Evolutionary conservation across 2,329 filamentous ascomycete species (phyloP).

Genomic region (Fusarium devonianum): DNA sequence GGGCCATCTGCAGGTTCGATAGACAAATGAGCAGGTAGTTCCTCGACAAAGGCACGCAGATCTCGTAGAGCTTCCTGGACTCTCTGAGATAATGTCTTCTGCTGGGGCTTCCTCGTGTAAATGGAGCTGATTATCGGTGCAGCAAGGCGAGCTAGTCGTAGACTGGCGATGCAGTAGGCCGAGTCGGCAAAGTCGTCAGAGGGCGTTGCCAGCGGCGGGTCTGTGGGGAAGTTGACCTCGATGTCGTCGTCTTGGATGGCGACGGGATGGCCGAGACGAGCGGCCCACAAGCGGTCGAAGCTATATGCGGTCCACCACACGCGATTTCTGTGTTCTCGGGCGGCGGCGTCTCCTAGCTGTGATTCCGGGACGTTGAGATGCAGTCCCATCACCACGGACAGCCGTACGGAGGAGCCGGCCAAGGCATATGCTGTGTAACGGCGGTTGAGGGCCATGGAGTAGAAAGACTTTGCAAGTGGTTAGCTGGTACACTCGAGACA

Average conservation of each 20-base stretch:
- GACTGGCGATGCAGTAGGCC: slow-evolving; percentile 45
- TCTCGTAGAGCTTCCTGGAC: slow-evolving; percentile 45
- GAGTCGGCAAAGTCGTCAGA: slow-evolving; percentile 46
- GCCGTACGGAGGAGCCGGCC: slow-evolving; percentile 53
- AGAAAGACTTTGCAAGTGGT: slow-evolving; percentile 45
- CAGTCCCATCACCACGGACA: slow-evolving; percentile 54
- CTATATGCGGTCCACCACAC: slow-evolving; percentile 55
- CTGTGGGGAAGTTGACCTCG: slow-evolving; percentile 52
- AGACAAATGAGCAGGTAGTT: slow-evolving; percentile 43
- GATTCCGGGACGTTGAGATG: slow-evolving; percentile 50
- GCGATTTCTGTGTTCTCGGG: slow-evolving; percentile 50
- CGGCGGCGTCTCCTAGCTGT: slow-evolving; percentile 49
- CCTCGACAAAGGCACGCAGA: slow-evolving; percentile 43
- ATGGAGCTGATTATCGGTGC: slow-evolving; percentile 43
- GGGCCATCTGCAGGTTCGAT: slow-evolving; percentile 38
- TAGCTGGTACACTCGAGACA: fast-evolving
- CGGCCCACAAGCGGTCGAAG: slow-evolving; percentile 57
- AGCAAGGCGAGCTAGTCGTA: slow-evolving; percentile 48
- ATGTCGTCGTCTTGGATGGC: slow-evolving; percentile 59
- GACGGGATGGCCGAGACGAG: slow-evolving; percentile 56
- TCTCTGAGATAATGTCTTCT: slow-evolving; percentile 43
- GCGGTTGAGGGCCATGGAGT: slow-evolving; percentile 54
- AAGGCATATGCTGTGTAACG: slow-evolving; percentile 53
- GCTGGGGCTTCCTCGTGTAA: slow-evolving; percentile 42
- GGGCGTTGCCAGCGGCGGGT: slow-evolving; percentile 38